These are phyloP conservation scores for Trichomonascaceae sp. DNA, from an alignment of 1,139 yeast species.

Conservation along the genomic window DNA sequence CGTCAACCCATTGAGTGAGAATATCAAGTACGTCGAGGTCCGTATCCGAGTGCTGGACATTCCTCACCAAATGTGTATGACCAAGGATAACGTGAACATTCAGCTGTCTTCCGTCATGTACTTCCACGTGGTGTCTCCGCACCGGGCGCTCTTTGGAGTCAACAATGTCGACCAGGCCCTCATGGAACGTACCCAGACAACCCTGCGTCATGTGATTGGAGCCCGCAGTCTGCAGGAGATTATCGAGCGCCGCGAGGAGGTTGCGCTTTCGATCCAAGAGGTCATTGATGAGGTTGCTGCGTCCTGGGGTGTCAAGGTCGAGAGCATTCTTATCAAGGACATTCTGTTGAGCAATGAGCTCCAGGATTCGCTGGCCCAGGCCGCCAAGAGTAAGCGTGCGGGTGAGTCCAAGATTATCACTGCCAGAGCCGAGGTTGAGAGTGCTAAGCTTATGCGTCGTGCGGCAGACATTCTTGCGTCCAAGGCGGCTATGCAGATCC, in stretches of 20 bases:
- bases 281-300: slow-evolving; percentile 52
- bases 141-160: slow-evolving; percentile 51
- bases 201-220: slow-evolving; percentile 63
- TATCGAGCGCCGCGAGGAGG: slow-evolving; percentile 62
- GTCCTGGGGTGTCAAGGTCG: slow-evolving; percentile 64
- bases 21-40: slow-evolving; percentile 38
- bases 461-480: slow-evolving; percentile 69
- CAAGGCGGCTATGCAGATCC: slow-evolving; percentile 67
- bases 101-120: slow-evolving; percentile 53
- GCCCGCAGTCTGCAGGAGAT: slow-evolving; percentile 57
- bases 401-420: slow-evolving; percentile 70
- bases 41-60: slow-evolving; percentile 52
- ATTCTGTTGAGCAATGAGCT: slow-evolving; percentile 44
- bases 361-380: slow-evolving; percentile 53
- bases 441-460: slow-evolving; percentile 65
- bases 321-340: slow-evolving; percentile 58
- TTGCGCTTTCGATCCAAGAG: slow-evolving; percentile 51
- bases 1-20: slow-evolving; percentile 55
- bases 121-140: slow-evolving; percentile 57
- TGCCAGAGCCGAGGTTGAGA: slow-evolving; percentile 66
- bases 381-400: slow-evolving; percentile 64
- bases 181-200: slow-evolving; percentile 60
- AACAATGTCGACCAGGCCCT: slow-evolving; percentile 45
- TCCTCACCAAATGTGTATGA: slow-evolving; percentile 56
- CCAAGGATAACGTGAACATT: slow-evolving; percentile 57